phyloP scores from a whole-genome alignment of 805 yeast genomes.

The Schizosaccharomyces osmophilus region DNA sequence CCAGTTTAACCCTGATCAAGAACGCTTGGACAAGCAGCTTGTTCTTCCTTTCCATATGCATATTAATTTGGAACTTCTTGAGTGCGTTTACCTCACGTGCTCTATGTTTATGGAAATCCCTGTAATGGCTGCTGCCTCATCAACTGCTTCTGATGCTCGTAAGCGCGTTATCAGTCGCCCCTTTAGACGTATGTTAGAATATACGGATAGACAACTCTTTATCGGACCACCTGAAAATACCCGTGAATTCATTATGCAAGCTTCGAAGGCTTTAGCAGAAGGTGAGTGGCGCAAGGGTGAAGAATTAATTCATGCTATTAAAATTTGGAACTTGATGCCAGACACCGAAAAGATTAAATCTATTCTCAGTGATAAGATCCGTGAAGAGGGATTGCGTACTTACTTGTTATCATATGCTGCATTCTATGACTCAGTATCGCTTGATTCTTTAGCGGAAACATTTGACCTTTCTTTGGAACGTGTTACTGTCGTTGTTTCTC shows the following conservation, averaged over 20 bases:
- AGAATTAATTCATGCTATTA: slow-evolving; percentile 46
- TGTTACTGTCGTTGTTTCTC: slow-evolving; percentile 39
- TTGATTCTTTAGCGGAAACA: slow-evolving; percentile 34
- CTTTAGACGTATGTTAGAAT: slow-evolving; percentile 73
- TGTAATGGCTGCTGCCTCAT: slow-evolving; percentile 41
- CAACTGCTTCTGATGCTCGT: slow-evolving; percentile 20
- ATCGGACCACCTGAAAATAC: slow-evolving; percentile 96
- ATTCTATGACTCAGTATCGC: slow-evolving; percentile 49
- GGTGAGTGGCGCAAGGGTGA: slow-evolving; percentile 76
- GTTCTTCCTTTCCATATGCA: slow-evolving; percentile 95
- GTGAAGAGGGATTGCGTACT: slow-evolving; percentile 79
- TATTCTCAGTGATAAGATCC: slow-evolving; percentile 58
- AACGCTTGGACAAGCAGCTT: slow-evolving; percentile 41
- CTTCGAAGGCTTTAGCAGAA: slow-evolving; percentile 63
- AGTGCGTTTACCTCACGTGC: slow-evolving; percentile 76
- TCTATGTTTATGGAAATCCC: slow-evolving; percentile 84
- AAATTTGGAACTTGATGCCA: slow-evolving; percentile 66
- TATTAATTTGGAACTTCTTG: slow-evolving; percentile 81
- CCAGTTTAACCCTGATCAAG: slow-evolving; percentile 21
- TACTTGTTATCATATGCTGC: slow-evolving; percentile 65
- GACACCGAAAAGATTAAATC: slow-evolving; percentile 38
- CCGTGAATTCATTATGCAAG: slow-evolving; percentile 76
- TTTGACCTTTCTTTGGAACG: slow-evolving; percentile 37
- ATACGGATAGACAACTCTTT: slow-evolving; percentile 80
- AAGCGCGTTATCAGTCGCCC: slow-evolving; percentile 54